These are phyloP conservation scores for Rhazya stricta DNA, from an alignment of 257 asterid genomes.

Conservation along the genomic window DNA sequence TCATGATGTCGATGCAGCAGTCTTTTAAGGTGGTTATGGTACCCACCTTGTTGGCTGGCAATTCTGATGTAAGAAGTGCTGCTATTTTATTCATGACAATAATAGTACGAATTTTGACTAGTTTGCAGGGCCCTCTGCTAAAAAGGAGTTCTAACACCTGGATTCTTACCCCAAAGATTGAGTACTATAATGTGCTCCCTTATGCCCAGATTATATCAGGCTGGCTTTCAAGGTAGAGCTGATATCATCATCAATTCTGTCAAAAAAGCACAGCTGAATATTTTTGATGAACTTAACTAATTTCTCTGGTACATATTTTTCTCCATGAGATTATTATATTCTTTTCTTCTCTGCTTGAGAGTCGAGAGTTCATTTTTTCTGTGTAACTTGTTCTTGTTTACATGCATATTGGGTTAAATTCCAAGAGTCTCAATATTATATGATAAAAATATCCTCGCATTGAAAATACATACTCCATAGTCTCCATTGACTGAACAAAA, in stretches of 20 bases:
- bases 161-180: conserved; percentile 35
- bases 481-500: not conserved
- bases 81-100: not conserved
- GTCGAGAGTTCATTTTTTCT: no score
- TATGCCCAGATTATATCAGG: conserved; percentile 44
- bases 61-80: not conserved
- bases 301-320: not conserved
- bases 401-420: not conserved
- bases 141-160: conserved; percentile 32
- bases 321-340: not conserved
- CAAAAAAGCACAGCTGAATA: not conserved
- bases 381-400: not conserved
- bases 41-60: not conserved
- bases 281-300: not conserved
- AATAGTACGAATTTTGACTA: conserved; percentile 22
- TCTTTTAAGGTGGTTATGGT: not conserved
- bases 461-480: no score
- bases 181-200: conserved; percentile 53
- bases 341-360: not conserved
- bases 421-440: not conserved
- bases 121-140: conserved; percentile 60
- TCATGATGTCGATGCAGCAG: not conserved
- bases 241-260: not conserved
- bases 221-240: conserved; percentile 48
- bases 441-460: not conserved